A percentile compares a stretch with the other conserved stretches of the same genome.
These are phyloP conservation scores for Incumbomyces delicatus DNA, from an alignment of 2,329 filamentous ascomycete species.

Conservation along the genomic window DNA sequence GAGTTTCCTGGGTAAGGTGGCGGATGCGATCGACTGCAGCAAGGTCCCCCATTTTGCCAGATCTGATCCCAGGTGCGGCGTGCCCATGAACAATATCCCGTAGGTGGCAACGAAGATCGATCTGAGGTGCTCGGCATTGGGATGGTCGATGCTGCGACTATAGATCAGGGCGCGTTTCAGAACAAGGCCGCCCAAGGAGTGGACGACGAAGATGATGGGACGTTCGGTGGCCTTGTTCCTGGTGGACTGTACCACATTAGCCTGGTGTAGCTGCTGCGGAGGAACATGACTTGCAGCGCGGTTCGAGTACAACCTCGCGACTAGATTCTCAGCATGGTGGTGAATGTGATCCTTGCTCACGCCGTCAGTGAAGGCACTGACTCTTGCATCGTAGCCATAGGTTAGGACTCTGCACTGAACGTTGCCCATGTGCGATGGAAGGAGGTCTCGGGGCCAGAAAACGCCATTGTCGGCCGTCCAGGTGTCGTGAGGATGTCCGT, in stretches of 20 bases:
- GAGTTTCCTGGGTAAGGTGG: conserved; percentile 54
- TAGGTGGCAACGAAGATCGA: conserved; percentile 67
- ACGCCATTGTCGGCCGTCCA: conserved; percentile 47
- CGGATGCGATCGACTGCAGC: conserved; percentile 57
- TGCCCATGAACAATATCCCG: conserved; percentile 66
- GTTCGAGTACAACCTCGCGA: conserved; percentile 53
- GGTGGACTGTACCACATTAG: conserved; percentile 25
- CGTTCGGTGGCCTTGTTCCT: conserved; percentile 43
- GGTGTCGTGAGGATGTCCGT: conserved; percentile 55
- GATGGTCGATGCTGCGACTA: conserved; percentile 49
- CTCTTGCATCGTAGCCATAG: conserved; percentile 66
- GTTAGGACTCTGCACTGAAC: conserved; percentile 56
- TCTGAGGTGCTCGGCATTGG: conserved; percentile 53
- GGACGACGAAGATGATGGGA: conserved; percentile 67
- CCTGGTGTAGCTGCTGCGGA: not conserved
- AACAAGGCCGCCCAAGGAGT: conserved; percentile 64
- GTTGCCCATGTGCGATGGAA: conserved; percentile 50
- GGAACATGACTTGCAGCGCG: conserved; percentile 34
- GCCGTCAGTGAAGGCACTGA: conserved; percentile 41
- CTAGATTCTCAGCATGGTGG: conserved; percentile 61
- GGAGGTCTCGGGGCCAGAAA: conserved; percentile 61
- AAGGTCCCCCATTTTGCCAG: conserved; percentile 58
- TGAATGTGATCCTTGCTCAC: conserved; percentile 57
- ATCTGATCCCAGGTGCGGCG: conserved; percentile 62
- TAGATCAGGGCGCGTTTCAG: conserved; percentile 61